Evolutionary conservation across 805 yeast species (phyloP).

Genomic region (Lipomyces chichibuensis): DNA sequence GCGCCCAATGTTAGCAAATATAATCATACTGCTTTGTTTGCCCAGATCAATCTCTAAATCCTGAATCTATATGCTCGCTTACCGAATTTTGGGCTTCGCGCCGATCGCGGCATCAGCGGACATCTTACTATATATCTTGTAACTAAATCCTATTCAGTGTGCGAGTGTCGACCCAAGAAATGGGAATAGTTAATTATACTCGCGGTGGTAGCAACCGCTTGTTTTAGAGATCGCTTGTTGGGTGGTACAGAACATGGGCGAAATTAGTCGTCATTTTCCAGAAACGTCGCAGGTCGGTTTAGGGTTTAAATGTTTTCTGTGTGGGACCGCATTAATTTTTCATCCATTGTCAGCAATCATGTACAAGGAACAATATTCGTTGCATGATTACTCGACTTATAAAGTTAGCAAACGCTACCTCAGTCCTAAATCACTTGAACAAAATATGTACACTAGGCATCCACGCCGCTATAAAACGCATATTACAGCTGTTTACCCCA

Average conservation of each 20-base stretch:
- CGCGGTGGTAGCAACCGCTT: neutral
- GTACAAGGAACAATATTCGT: neutral
- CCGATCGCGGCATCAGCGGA: neutral
- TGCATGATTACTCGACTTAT: no score
- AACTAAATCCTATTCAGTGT: neutral
- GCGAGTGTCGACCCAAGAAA: neutral
- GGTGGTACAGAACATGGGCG: neutral
- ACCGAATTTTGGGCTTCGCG: neutral
- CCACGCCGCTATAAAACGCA: neutral
- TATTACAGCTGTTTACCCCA: neutral
- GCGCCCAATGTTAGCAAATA: neutral
- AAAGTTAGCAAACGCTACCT: neutral
- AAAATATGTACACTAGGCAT: neutral
- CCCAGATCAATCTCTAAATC: neutral
- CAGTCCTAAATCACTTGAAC: neutral
- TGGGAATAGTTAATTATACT: neutral
- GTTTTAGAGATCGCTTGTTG: neutral
- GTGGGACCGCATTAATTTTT: no score
- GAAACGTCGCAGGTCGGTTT: no score
- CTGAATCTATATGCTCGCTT: neutral
- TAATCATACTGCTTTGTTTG: neutral
- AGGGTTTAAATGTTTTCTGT: no score
- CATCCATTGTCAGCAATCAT: neutral
- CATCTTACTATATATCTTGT: neutral
- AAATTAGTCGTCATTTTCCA: no score